These are phyloP conservation scores for Xylariaceae sp. DNA, from an alignment of 2,329 filamentous ascomycete species.

Conservation along the genomic window DNA sequence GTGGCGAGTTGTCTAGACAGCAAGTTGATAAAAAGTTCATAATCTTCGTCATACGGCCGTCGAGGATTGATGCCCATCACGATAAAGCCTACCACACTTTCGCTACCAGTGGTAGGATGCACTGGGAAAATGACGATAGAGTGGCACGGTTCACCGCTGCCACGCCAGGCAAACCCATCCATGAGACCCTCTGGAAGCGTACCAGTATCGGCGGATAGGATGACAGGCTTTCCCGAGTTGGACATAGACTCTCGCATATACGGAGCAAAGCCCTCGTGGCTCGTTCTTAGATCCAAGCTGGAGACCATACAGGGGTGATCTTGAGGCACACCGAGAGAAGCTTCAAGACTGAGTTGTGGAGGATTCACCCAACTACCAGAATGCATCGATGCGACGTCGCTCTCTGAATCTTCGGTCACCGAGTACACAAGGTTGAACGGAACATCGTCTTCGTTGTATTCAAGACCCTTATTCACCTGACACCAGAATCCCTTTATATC, in stretches of 20 bases:
- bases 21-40: constrained; percentile 71
- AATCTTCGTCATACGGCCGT: constrained; percentile 75
- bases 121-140: constrained; percentile 75
- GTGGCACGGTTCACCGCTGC: constrained; percentile 65
- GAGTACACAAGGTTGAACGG: constrained; percentile 77
- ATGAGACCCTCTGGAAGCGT: constrained; percentile 63
- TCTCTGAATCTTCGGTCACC: constrained; percentile 64
- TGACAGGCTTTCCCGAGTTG: constrained; percentile 59
- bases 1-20: constrained; percentile 73
- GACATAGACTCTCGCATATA: constrained; percentile 72
- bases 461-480: constrained; percentile 63
- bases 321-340: constrained; percentile 62
- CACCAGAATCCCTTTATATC: constrained; percentile 72
- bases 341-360: constrained; percentile 66
- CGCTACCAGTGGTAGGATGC: constrained; percentile 66
- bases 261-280: constrained; percentile 69
- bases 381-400: constrained; percentile 67
- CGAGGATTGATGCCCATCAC: constrained; percentile 75
- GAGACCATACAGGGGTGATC: constrained; percentile 58
- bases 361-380: constrained; percentile 60
- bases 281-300: constrained; percentile 64
- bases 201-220: constrained; percentile 62
- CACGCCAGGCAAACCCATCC: constrained; percentile 63
- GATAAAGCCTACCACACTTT: constrained; percentile 71
- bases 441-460: constrained; percentile 70